Evolutionary conservation across 805 yeast genomes (phyloP), one percentile per base, ranked within the genome.

Genomic region (Schizosaccharomyces octosporus): DNA sequence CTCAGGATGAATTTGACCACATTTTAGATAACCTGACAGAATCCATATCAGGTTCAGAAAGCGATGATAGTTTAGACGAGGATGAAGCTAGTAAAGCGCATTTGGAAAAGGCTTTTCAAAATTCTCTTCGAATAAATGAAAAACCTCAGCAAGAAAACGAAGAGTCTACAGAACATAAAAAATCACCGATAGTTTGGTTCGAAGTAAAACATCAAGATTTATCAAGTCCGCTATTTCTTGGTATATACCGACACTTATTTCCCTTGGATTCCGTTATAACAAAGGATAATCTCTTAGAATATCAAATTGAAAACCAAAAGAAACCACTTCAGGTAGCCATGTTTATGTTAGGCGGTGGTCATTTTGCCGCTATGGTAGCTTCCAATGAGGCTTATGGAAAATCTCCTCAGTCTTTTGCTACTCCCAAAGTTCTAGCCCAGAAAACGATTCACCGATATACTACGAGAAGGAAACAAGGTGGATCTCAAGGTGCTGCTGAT

Each of bases 261-360:
- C n/a, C 57, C 3, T 21, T 17, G 9, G n/a, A 24, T 51, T 19
- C n/a, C 36, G 19, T 7, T 9, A 21, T 29, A 7, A 24, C 57
- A 17, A 24, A 24, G 21, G 36, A 51, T 9, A 6, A 24, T 13
- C 57, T 51, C 9, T 17, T 21, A 17, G 19, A 11, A 6, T 11
- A 11, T 9, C 57, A 51, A 51, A 29, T 7, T 17, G 13, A 13
- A 9, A 45, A 45, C 24, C 51, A 24, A 45, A n/a, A 45, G 27
- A 51, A 51, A 29, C 57, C 57, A 24, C n/a, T 51, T 24, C 57
- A 51, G 15, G 85, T 95, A 4, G 95, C 95, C 0, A 71, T 93
- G 13, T 79, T 93, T 66, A 87, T 93, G 95, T 79, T 93, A 61
- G 97, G 97, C 17, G 97, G 97, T 55, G 98, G 98, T 54, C 97